These are phyloP conservation scores for Pilatotrama ljubarskyi DNA, from an alignment of 768 basidiomycete species.

Conservation along the genomic window DNA sequence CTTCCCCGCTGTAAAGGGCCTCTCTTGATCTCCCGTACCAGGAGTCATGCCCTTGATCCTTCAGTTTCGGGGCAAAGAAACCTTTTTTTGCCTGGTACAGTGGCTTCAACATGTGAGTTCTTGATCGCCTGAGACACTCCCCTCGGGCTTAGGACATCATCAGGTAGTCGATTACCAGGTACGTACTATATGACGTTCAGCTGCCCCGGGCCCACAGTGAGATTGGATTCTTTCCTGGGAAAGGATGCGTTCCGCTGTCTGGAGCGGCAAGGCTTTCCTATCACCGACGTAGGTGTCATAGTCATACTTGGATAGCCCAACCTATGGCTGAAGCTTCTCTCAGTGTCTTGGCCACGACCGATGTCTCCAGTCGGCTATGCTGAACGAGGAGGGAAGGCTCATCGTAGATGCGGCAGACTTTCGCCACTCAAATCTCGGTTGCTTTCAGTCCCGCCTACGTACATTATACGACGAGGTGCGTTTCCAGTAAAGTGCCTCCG, in stretches of 20 bases:
- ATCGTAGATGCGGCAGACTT: conserved; percentile 4
- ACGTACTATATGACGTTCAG: neutral
- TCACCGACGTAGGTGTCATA: neutral
- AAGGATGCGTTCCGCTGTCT: conserved; percentile 5
- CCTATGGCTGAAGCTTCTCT: neutral
- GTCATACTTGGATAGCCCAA: neutral
- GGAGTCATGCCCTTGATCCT: neutral
- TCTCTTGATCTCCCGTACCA: neutral
- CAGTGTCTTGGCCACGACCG: conserved; percentile 9
- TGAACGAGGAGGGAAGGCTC: conserved; percentile 5
- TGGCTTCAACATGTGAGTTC: conserved; percentile 15
- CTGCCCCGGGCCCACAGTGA: too few species aligned
- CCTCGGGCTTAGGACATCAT: neutral
- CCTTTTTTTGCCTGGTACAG: neutral
- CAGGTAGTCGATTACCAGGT: conserved; percentile 14
- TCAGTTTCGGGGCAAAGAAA: conserved; percentile 4
- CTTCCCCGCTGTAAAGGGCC: too few species aligned
- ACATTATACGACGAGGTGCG: conserved; percentile 13
- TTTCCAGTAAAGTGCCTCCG: neutral
- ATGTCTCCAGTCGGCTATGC: conserved; percentile 10
- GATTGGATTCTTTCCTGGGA: too few species aligned
- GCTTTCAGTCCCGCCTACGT: conserved; percentile 6
- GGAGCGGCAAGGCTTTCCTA: neutral
- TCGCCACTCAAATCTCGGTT: conserved; percentile 1
- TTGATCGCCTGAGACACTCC: neutral